Evolutionary conservation across 73 alveolate genomes (phyloP).

Genomic region (Blepharisma stoltei): DNA sequence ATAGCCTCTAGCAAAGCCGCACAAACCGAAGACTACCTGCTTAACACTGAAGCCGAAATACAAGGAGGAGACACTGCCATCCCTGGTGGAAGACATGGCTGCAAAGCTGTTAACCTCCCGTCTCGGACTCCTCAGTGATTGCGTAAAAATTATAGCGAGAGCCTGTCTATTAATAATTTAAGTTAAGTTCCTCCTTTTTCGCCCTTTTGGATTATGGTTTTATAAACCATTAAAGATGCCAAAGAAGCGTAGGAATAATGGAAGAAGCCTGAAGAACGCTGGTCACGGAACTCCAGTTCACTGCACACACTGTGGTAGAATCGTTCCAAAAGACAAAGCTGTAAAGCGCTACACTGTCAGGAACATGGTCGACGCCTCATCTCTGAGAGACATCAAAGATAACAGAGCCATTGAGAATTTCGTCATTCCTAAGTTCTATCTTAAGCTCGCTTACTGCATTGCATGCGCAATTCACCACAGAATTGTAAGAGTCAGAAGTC

Average conservation of each 20-base stretch:
- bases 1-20: too few species aligned
- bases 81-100: too few species aligned
- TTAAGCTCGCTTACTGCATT: slow-evolving; percentile 71
- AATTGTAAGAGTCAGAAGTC: slow-evolving; percentile 80
- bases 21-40: too few species aligned
- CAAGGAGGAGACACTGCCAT: too few species aligned
- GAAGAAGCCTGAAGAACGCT: slow-evolving; percentile 88
- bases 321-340: slow-evolving; percentile 90
- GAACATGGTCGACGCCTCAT: slow-evolving; percentile 92
- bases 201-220: too few species aligned
- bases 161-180: too few species aligned
- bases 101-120: too few species aligned
- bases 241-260: slow-evolving; percentile 89
- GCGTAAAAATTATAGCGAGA: too few species aligned
- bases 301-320: slow-evolving; percentile 89
- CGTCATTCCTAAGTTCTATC: neutral
- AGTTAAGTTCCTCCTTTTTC: too few species aligned
- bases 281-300: slow-evolving; percentile 85
- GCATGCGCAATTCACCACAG: slow-evolving; percentile 88
- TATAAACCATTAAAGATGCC: slow-evolving; percentile 32
- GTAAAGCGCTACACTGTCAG: slow-evolving; percentile 84
- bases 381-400: slow-evolving; percentile 87
- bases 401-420: slow-evolving; percentile 59
- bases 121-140: too few species aligned
- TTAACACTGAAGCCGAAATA: too few species aligned